Evolutionary conservation across 1,284 basidiomycete genomes (phyloP).

Genomic region (Cutaneotrichosporon cutaneum): DNA sequence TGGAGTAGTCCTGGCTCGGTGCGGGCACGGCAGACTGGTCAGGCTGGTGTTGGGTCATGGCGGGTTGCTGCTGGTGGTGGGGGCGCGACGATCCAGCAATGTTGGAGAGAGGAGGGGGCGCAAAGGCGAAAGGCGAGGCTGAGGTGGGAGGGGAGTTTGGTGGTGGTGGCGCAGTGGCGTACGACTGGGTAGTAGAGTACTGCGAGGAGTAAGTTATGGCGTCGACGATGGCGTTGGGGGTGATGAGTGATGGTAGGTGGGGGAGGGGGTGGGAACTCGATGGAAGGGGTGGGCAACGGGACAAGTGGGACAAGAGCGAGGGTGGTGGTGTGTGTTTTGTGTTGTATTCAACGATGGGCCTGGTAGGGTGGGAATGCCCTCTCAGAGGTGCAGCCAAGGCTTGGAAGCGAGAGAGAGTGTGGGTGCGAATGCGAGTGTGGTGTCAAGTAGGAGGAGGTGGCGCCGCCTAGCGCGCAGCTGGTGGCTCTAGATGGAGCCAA

Average conservation of each 20-base stretch:
- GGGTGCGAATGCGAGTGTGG: not conserved
- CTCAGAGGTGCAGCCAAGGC: not conserved
- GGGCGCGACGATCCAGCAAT: conserved; percentile 30
- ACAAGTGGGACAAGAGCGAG: not conserved
- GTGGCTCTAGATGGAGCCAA: not conserved
- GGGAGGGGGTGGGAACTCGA: not conserved
- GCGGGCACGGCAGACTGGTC: conserved; percentile 11
- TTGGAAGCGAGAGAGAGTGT: not conserved
- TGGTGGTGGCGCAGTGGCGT: conserved; percentile 9
- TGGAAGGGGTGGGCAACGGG: not conserved
- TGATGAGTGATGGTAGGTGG: not conserved
- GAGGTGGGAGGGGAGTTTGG: conserved; percentile 34
- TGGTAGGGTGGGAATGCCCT: not conserved
- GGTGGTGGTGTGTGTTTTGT: too few relatives aligned
- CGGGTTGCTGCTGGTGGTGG: conserved; percentile 6
- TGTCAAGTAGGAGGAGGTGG: not conserved
- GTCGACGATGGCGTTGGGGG: not conserved
- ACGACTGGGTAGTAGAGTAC: conserved; percentile 11
- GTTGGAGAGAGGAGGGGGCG: conserved; percentile 42
- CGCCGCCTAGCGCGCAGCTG: not conserved
- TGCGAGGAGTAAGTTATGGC: not conserved
- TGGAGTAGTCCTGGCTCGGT: conserved; percentile 32
- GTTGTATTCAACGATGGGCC: not conserved
- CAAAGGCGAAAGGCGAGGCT: conserved; percentile 48
- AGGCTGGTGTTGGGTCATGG: not conserved